Evolutionary conservation across 805 yeast genomes (phyloP), one percentile per base, ranked within the genome.

Genomic region (Candida chilensis): DNA sequence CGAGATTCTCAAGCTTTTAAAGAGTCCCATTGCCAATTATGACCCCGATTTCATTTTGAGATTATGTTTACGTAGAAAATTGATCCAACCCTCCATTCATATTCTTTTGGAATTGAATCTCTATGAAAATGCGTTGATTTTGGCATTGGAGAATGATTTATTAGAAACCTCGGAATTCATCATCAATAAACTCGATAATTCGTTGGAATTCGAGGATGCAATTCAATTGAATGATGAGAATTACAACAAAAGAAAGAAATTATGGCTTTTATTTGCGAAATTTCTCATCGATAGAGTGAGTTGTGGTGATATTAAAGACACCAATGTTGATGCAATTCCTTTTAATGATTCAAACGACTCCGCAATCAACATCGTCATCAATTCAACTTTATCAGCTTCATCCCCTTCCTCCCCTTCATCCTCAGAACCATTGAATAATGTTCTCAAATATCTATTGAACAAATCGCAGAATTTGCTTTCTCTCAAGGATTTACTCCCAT

Each of bases 401-500:
- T n/a, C n/a, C n/a, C n/a, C n/a, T n/a, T n/a, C n/a, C n/a, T n/a
- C n/a, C n/a, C n/a, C n/a, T n/a, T n/a, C n/a, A n/a, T n/a, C n/a
- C 38, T 33, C 34, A 21, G n/a, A 33, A 9, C 36, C 38, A 12
- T 34, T 57, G 20, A 55, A 54, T 32, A 31, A 36, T 26, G 48
- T 48, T 2, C 35, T 62, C 20, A 45, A 42, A 28, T 58, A 59
- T 32, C 44, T 62, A 9, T 41, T 62, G 10, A 45, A 45, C 14
- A 37, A 54, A 13, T 56, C 65, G 1, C 32, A 42, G 3, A 50
- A 48, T 20, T 43, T 70, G 10, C 48, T 83, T 14, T 69, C 78
- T 3, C 76, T 92, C 27, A 87, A 83, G 37, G 97, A 92, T 44
- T 47, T 92, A 24, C 54, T 92, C 30, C 94, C 94, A 2, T 57